Percentiles rank a stretch among this genome's conserved stretches.
phyloP scores from a whole-genome alignment of 768 basidiomycete genomes.

The Trametopsis cervina region DNA sequence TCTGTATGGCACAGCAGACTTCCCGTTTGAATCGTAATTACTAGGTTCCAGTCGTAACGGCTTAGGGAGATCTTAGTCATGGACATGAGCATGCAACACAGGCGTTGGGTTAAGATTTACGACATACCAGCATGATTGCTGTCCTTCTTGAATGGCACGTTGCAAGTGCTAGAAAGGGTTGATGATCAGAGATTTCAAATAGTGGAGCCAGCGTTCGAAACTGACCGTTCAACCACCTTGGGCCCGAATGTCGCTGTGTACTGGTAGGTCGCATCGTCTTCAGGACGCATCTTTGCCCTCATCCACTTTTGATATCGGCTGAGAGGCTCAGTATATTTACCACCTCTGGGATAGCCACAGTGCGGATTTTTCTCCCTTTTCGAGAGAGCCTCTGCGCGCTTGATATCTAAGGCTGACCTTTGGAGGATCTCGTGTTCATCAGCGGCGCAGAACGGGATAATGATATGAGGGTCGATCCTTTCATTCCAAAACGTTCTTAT shows the following conservation, averaged over 20 bases:
- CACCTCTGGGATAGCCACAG: constrained; percentile 44
- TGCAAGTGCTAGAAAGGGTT: constrained; percentile 15
- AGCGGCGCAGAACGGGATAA: constrained; percentile 25
- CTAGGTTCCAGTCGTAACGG: background rate
- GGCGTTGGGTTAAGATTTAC: too few relatives aligned
- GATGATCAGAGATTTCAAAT: background rate
- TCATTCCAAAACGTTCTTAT: too few relatives aligned
- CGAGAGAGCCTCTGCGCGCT: background rate
- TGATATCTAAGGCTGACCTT: background rate
- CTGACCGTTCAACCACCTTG: constrained; percentile 44
- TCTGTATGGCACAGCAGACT: too few relatives aligned
- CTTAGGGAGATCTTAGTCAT: background rate
- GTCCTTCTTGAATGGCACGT: constrained; percentile 43
- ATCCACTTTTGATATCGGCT: constrained; percentile 37
- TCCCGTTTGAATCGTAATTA: background rate
- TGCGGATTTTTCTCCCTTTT: background rate
- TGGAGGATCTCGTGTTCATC: background rate
- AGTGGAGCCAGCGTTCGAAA: background rate
- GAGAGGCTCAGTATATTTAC: constrained; percentile 37
- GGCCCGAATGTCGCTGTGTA: constrained; percentile 41
- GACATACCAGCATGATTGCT: constrained; percentile 45
- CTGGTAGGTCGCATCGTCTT: constrained; percentile 42
- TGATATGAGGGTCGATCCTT: constrained; percentile 54
- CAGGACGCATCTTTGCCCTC: constrained; percentile 22
- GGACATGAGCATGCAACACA: too few relatives aligned